A percentile compares a stretch with the other conserved stretches of the same genome.
Evolutionary conservation across 805 yeast species (phyloP).

Genomic region (Yamadazyma nakazawae): DNA sequence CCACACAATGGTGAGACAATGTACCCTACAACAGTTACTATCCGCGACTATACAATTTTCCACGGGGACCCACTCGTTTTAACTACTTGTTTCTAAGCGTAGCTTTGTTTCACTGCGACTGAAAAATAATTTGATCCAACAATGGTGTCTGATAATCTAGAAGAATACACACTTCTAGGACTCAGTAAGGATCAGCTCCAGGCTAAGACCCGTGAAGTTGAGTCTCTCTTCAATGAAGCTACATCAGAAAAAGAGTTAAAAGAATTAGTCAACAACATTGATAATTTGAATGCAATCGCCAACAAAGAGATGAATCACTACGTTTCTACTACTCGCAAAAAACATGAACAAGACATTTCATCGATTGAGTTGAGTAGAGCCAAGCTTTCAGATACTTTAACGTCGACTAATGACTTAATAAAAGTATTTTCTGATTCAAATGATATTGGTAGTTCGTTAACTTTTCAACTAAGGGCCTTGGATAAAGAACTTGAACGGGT

Average conservation of each 20-base stretch:
- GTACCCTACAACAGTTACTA: too few species aligned
- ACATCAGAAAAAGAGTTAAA: slow-evolving; percentile 27
- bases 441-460: slow-evolving; percentile 60
- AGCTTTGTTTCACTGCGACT: neutral
- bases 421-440: slow-evolving; percentile 58
- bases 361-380: slow-evolving; percentile 59
- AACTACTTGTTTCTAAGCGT: neutral
- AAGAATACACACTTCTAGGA: neutral
- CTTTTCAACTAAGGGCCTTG: slow-evolving; percentile 63
- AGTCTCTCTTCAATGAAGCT: slow-evolving; percentile 14
- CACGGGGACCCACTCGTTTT: too few species aligned
- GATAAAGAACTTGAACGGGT: slow-evolving; percentile 72
- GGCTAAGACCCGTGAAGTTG: slow-evolving; percentile 2
- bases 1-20: too few species aligned
- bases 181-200: neutral
- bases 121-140: neutral
- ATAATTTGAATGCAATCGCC: slow-evolving; percentile 19
- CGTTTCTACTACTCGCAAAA: slow-evolving; percentile 22
- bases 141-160: neutral
- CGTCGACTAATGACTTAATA: slow-evolving; percentile 54
- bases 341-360: slow-evolving; percentile 37
- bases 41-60: too few species aligned
- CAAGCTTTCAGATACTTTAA: slow-evolving; percentile 58
- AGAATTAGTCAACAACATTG: slow-evolving; percentile 26
- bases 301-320: slow-evolving; percentile 27